phyloP scores from a whole-genome alignment of 129 eudicot species.

The Tanacetum coccineum region DNA sequence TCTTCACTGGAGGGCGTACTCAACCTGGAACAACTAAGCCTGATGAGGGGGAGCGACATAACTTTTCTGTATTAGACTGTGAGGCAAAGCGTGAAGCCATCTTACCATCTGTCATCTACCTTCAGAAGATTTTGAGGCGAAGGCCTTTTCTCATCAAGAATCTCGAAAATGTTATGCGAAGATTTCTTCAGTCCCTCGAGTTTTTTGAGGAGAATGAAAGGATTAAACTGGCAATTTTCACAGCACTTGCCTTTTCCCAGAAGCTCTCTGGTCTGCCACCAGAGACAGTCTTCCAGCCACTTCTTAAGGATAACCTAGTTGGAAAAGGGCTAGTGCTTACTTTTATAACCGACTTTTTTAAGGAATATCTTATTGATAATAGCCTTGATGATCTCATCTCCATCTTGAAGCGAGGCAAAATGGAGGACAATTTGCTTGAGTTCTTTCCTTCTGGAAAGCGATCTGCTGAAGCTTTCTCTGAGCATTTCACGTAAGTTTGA shows the following conservation, averaged over 20 bases:
- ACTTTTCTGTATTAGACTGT: slow-evolving; percentile 70
- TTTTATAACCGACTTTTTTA: slow-evolving; percentile 89
- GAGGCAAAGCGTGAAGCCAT: slow-evolving; percentile 85
- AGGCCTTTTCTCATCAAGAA: slow-evolving; percentile 91
- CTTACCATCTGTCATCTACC: slow-evolving; percentile 80
- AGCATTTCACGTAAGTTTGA: slow-evolving; percentile 86
- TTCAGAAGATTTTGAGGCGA: slow-evolving; percentile 88
- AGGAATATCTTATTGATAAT: slow-evolving; percentile 94
- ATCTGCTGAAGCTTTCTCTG: slow-evolving; percentile 89
- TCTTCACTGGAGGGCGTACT: slow-evolving; percentile 90
- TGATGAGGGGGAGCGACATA: slow-evolving; percentile 97
- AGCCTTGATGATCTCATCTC: slow-evolving; percentile 93
- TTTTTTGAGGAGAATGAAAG: slow-evolving; percentile 91
- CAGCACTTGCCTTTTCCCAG: slow-evolving; percentile 98
- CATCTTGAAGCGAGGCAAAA: slow-evolving; percentile 85
- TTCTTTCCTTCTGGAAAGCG: slow-evolving; percentile 88
- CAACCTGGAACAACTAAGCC: slow-evolving; percentile 96
- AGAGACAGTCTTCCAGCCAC: slow-evolving; percentile 96
- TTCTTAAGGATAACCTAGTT: slow-evolving; percentile 95
- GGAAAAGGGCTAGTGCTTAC: slow-evolving; percentile 93
- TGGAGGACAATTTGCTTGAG: slow-evolving; percentile 86
- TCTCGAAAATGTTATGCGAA: slow-evolving; percentile 96
- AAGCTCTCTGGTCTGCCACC: slow-evolving; percentile 95
- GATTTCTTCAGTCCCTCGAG: slow-evolving; percentile 91
- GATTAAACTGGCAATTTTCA: slow-evolving; percentile 86